Base-by-base conservation (phyloP, 192 early-diverging fungal species). In the Entophlyctis luteolus region DNA sequence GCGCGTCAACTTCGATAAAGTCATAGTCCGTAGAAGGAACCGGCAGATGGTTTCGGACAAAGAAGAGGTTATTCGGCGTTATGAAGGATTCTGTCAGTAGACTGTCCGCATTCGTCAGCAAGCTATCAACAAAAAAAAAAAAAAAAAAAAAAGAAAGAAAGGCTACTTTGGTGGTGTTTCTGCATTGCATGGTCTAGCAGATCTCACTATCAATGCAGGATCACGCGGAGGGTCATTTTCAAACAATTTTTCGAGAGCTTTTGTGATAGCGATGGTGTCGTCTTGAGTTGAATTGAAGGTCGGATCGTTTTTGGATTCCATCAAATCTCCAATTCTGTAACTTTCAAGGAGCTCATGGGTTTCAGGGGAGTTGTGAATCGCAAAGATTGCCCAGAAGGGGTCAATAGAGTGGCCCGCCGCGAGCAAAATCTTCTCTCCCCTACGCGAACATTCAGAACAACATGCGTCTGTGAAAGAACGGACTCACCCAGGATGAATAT, bases 11-110 rank as follows among this genome's bases (percentile, higher is more conserved):
- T 5, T 72, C 67, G 60, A 96, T 76, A 8, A 39, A 20, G 77
- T 87, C 90, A 5, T 68, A 63, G 22, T 85, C 77, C n/a, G 93
- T 77, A 35, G 86, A 75, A 10, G 94, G 94, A 35, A 96, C 89
- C 25, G 94, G 90, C 3, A 93, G 87, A 65, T 96, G 94, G 76
- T 93, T 91, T 23, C 94, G 87, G 46, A 91, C 89, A 65, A 90
- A 96, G 72, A 91, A 91, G 38, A 79, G 69, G 22, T 84, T 75
- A 45, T 85, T 88, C 3, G 91, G 90, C 14, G 93, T 95, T 32
- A 93, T 81, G 70, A 83, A 84, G 48, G 79, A 68, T 48, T 89
- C 79, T 16, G 87, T 73, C n/a, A n/a, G n/a, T n/a, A n/a, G n/a
- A n/a, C 6, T 91, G 79, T 48, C 72, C 74, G 18, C 42, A 10